Evolutionary conservation across 441 rosid genomes (phyloP), one percentile per base, ranked within the genome.

Genomic region (Mallotus japonicus): DNA sequence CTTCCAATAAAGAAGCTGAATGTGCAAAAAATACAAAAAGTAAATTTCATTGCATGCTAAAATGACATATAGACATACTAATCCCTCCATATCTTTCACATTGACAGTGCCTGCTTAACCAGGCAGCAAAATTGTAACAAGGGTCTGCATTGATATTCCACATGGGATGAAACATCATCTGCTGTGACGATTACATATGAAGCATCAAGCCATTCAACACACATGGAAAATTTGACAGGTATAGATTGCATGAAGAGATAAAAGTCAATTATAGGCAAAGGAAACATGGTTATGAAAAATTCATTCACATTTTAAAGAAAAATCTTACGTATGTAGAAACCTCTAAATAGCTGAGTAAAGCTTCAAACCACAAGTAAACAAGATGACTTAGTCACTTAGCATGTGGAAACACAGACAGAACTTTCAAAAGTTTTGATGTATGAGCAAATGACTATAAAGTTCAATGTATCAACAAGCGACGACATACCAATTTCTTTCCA

Each of bases 401-500:
- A 53, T 16, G 55, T 15, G 44, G 16, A 4, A 66, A 65, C 64
- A 68, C 34, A 50, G 56, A 68, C 34, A 50, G 56, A n/a, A 9
- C 22, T 49, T n/a, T 40, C 54, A 65, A 70, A 69, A 57, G 70
- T 16, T 54, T 62, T 57, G 65, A 32, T 71, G 40, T 37, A 4
- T 37, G 40, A 37, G 6, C 40, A 37, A 37, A 37, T 37, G 40
- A 37, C 40, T 47, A 14, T 6, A 76, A 50, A 67, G 4, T 63
- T 70, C 58, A 32, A 58, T n/a, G 64, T 53, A 50, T 59, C 40
- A 71, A 40, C 50, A 67, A 61, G 63, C 37, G 54, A 73, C 64
- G 54, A 56, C 77, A 44, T 86, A 95, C 99, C 95, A 60, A 88
- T 88, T 78, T 82, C 80, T 84, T 80, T 86, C 98, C 98, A 95